Base-by-base conservation (phyloP, 2,329 filamentous ascomycete species). In the Cladosporium phlei region DNA sequence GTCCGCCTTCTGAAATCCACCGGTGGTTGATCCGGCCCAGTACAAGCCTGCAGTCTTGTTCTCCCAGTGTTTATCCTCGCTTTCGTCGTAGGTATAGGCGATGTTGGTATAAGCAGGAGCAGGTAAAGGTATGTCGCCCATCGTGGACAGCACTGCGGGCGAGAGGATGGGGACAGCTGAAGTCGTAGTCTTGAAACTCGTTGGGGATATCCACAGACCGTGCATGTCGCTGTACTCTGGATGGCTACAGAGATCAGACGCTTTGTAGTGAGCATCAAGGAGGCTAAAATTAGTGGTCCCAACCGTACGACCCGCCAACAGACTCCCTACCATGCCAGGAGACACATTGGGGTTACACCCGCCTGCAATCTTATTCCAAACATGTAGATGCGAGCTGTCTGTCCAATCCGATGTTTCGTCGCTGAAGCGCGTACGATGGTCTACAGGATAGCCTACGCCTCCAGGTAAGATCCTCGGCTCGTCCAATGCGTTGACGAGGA, bases 1-100 rank as follows among this genome's bases (percentile, higher is more conserved):
- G n/a, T n/a, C n/a, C n/a, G n/a, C n/a, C n/a, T n/a, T 29, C 63
- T 49, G 40, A 4, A 46, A 70, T 0, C 69, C 75, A 2, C 77
- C 78, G 0, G 77, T 79, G 0, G 69, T 78, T 0, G 73, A 77
- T 0, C 78, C 78, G 0, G 72, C 70, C 79, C 78, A 82, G 57
- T 80, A 81, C 0, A 80, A 55, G 2, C 69, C 71, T 27, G 74
- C 70, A 1, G 52, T 53, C 53, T 82, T 82, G 5, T 64, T 37
- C 0, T 71, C 59, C 76, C 77, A 82, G 0, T 62, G 55, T 0
- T 69, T 29, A 48, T 79, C 77, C 2, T 63, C 37, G 0, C 49
- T 22, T 0, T 61, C 55, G 2, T 69, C 57, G 52, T 79, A 79
- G 4, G 54, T 50, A 22, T 73, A 69, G 32, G 69, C 62, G 48